Evolutionary conservation across 2,329 filamentous ascomycete species (phyloP), one percentile per base, ranked within the genome.

Genomic region (Pseudogymnoascus sp.): DNA sequence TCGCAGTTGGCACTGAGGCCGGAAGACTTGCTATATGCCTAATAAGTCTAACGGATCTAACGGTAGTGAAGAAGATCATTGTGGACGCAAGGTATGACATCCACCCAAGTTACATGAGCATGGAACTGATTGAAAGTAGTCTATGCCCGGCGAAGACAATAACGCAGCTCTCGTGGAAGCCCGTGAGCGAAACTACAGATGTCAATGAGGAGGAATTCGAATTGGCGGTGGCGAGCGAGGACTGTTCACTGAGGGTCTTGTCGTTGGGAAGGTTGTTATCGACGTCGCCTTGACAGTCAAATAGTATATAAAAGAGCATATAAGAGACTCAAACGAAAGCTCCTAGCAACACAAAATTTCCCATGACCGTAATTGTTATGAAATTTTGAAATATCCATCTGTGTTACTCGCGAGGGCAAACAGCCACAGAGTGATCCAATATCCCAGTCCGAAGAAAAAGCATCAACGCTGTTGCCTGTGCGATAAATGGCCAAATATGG

Each of bases 101-200:
- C 26, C 29, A 39, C 16, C 11, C 10, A 23, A 19, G 55, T 16
- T 31, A 29, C 26, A 39, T 33, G 10, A 33, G 49, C 10, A 19
- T 7, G 26, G 16, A 33, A 12, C 60, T 66, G 58, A 65, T 59
- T 41, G 26, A 1, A 43, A 35, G 8, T 38, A 83, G 81, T 6
- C 69, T 83, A 59, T 83, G 79, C 14, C 66, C 68, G 6, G 66
- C 67, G 5, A 73, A 71, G 60, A 63, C 68, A 35, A 70, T 74
- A 45, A 74, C 71, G 6, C 86, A 89, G 71, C 76, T 92, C 37
- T 80, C 86, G 6, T 92, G 89, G 89, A 81, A 85, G 65, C 88
- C 88, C 4, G 35, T 33, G 14, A 19, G 49, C 11, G 61, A 59
- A 41, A 58, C 35, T 19, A 29, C 58, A 19, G 60, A 64, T 29